phyloP scores from a whole-genome alignment of 139 green algal species.

The Zygnema circumcarinatum region DNA sequence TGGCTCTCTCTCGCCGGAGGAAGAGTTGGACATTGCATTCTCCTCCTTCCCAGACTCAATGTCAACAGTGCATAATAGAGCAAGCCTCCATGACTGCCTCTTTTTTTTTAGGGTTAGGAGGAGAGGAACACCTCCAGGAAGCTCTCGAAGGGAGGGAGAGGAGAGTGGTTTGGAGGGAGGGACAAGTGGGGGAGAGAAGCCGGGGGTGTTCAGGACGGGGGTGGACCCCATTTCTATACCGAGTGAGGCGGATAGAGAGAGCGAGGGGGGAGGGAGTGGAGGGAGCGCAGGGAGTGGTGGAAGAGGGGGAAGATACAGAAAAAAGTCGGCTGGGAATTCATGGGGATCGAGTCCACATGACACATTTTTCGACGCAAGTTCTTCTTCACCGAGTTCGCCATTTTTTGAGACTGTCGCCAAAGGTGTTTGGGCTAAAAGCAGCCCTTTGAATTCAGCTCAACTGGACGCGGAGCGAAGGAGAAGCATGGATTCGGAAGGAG shows the following conservation, averaged over 20 bases:
- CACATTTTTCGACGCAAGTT: neutral
- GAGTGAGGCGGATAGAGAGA: too few species aligned
- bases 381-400: neutral
- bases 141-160: neutral
- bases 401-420: neutral
- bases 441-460: neutral
- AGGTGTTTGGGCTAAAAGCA: neutral
- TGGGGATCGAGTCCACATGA: neutral
- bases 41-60: conserved; percentile 65
- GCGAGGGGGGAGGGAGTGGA: too few species aligned
- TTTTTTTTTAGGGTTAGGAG: conserved; percentile 66
- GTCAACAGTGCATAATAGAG: conserved; percentile 33
- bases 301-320: neutral
- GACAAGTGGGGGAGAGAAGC: neutral
- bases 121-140: conserved; percentile 26
- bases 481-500: neutral
- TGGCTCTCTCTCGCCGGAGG: conserved; percentile 50
- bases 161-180: neutral
- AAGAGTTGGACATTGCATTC: conserved; percentile 61
- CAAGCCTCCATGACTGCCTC: conserved; percentile 56
- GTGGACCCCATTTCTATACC: neutral
- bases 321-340: neutral
- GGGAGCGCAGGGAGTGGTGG: too few species aligned
- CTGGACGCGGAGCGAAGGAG: neutral
- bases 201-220: neutral